phyloP scores from a whole-genome alignment of 305 asterid genomes.

The Fraxinus angustifolia region DNA sequence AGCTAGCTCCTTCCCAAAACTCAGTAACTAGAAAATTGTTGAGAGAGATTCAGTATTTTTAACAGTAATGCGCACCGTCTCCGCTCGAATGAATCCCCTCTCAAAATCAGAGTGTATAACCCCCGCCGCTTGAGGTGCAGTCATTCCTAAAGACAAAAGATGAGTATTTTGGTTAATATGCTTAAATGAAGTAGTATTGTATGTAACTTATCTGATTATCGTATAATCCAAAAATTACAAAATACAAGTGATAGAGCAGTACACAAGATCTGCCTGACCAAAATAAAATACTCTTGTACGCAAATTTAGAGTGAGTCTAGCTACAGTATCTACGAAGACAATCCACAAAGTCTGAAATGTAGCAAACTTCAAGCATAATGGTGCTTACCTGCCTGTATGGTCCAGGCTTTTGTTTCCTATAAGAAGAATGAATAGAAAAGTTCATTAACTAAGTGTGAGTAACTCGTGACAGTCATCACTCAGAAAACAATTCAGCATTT shows the following conservation, averaged over 20 bases:
- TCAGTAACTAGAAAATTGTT: not conserved
- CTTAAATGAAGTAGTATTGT: constrained; percentile 7
- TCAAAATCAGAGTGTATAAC: constrained; percentile 97
- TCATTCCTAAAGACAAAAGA: constrained; percentile 59
- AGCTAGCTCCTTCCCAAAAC: constrained; percentile 11
- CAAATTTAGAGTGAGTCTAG: constrained; percentile 10
- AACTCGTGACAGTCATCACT: not conserved
- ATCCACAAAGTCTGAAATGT: constrained; percentile 1
- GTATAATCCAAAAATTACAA: not conserved
- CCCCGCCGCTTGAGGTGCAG: constrained; percentile 99
- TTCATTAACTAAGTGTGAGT: constrained; percentile 8
- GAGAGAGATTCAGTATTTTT: constrained; percentile 14
- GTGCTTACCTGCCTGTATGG: constrained; percentile 69
- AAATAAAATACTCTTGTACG: not conserved
- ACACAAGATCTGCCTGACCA: constrained; percentile 6
- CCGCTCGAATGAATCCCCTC: constrained; percentile 98
- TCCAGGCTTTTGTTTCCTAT: constrained; percentile 97
- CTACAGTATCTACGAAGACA: not conserved
- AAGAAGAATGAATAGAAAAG: constrained; percentile 22
- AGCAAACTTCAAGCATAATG: constrained; percentile 20
- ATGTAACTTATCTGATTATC: constrained; percentile 10
- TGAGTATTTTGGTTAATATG: not conserved
- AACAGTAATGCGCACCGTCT: constrained; percentile 59
- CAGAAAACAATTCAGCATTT: constrained; percentile 3
- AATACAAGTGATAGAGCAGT: constrained; percentile 8